Base-by-base conservation (phyloP, 2,329 filamentous ascomycete species). In the Coleophoma cylindrospora region DNA sequence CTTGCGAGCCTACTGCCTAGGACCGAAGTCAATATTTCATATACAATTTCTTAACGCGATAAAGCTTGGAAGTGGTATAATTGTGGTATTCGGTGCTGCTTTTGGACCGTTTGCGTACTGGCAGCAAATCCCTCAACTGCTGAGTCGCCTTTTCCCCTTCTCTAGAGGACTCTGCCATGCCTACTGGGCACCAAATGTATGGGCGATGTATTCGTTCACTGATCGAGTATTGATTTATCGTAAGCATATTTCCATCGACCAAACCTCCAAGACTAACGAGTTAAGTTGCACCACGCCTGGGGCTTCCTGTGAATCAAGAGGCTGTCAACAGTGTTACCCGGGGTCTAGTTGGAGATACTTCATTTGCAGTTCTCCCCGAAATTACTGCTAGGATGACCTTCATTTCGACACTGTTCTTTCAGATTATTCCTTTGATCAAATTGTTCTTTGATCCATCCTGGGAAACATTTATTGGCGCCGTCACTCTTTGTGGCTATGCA, bases 161-260 rank as follows among this genome's bases (percentile, higher is more conserved):
- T 91, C 91, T 1, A 79, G 94, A 52, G 94, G 94, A 0, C 74
- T 99, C 4, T 97, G 92, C 66, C 94, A 99, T 72, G 94, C 94
- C 1, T 99, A 99, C 68, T 99, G 94, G 94, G 94, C 94, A 12
- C 91, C 94, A 0, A 99, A 99, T 59, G 74, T 96, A 1, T 99
- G 94, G 94, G 92, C 94, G 0, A 80, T 97, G 65, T 99, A 99
- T 70, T 96, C 94, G 0, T 96, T 97, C 66, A 73, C 79, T 2
- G 94, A 99, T 64, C 80, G 94, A 48, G 70, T 90, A 8, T 67
- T 99, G 57, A 96, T 99, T 52, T 81, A 84, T 60, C 70, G 90
- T 95, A 73, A n/a, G 34, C 49, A 5, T 34, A 17, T 13, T 36
- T 41, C n/a, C 5, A 14, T 27, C 40, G 1, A 34, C 3, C 36